Evolutionary conservation across 192 early-diverging fungal genomes (phyloP), one percentile per base, ranked within the genome.

Genomic region (Gamsiella multidivaricata): DNA sequence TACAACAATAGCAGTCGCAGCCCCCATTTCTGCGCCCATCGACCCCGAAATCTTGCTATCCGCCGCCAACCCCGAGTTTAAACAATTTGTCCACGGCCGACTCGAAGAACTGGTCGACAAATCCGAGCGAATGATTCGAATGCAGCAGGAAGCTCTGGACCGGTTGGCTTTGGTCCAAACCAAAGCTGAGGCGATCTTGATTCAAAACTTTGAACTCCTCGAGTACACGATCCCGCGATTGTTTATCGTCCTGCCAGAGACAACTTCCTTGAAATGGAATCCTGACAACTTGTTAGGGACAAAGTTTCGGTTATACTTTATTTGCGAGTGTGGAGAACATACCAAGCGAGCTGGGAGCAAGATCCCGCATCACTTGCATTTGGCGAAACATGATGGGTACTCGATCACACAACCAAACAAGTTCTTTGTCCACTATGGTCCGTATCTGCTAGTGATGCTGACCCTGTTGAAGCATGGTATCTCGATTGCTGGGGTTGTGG

Each of bases 391-490:
- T 17, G 20, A 25, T 11, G 64, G 64, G 20, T 65, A 65, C 42
- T 37, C 43, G 17, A 5, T 66, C 3, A 14, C 22, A 0, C 23
- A 39, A 18, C 41, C 52, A 0, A 55, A 17, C 29, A 17, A 37
- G 22, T 66, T 66, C 39, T 66, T 66, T 51, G 25, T 22, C 11
- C 61, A 63, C 32, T 63, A 63, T 20, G 46, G 61, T 25, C 28
- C 46, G 11, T 63, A 51, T 51, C 14, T 63, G 5, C 32, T 50
- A 31, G 47, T 28, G 9, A 63, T 50, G 23, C 45, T 63, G 14
- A 7, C 12, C 12, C 50, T 63, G 22, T 20, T 50, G 33, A 63
- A 63, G 23, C 29, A 50, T 39, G 29, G 46, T 34, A 10, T 50
- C 28, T 23, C 29, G 5, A 34, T 51, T 5, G 31, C 61, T 12